Evolutionary conservation across 805 yeast species (phyloP).

Genomic region (Saccharomycopsis fermentans): DNA sequence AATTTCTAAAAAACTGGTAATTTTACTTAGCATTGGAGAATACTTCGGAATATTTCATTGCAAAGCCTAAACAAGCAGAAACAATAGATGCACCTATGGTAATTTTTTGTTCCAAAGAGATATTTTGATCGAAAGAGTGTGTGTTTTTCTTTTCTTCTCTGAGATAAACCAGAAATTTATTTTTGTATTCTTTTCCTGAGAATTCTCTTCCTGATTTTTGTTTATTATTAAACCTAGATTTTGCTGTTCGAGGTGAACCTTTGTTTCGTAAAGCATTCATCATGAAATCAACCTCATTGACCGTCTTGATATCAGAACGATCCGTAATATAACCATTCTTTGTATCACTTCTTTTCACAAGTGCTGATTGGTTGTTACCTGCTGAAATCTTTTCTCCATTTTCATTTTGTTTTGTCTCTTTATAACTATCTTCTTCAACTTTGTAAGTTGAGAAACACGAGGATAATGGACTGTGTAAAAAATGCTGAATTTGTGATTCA

Average conservation of each 20-base stretch:
- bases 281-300: not conserved
- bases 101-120: not conserved
- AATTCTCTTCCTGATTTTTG: not conserved
- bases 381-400: no score
- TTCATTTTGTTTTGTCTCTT: no score
- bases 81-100: not conserved
- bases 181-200: not conserved
- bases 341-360: not conserved
- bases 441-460: no score
- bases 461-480: no score
- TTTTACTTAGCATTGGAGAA: not conserved
- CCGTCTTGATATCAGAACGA: not conserved
- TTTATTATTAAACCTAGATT: not conserved
- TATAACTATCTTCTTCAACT: no score
- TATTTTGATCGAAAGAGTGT: not conserved
- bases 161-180: not conserved
- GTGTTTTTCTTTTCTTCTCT: not conserved
- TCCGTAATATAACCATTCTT: not conserved
- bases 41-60: not conserved
- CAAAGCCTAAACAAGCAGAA: not conserved
- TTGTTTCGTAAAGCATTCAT: not conserved
- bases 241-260: not conserved
- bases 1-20: not conserved
- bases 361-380: no score
- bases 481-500: no score